A percentile compares a stretch with the other conserved stretches of the same genome.
Conservation (phyloP, 1,284 basidiomycete genomes). For the Golubevia pallescens region DNA sequence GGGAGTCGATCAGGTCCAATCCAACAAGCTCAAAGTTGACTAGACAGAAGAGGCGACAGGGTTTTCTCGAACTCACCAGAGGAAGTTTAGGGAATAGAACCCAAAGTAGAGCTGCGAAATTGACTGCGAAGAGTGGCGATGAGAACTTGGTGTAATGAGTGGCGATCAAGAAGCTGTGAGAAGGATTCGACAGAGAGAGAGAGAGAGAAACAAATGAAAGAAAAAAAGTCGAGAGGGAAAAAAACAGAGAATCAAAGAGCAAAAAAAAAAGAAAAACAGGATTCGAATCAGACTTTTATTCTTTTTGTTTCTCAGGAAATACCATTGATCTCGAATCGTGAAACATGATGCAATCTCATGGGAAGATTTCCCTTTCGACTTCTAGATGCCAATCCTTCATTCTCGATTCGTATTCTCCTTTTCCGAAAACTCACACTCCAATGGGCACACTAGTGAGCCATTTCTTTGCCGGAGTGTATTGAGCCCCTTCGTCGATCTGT, state of each 20-base stretch:
- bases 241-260: neutral
- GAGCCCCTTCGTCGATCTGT: conserved; percentile 97
- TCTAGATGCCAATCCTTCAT: neutral
- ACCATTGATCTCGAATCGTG: too few species aligned
- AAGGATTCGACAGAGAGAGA: neutral
- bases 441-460: conserved; percentile 93
- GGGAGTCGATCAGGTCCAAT: too few species aligned
- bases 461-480: conserved; percentile 98
- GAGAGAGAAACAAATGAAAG: neutral
- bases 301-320: too few species aligned
- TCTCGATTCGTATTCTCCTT: too few species aligned
- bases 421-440: conserved; percentile 75
- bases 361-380: too few species aligned
- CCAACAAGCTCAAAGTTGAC: too few species aligned
- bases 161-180: conserved; percentile 84
- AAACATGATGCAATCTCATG: neutral
- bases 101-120: conserved; percentile 81
- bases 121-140: conserved; percentile 88
- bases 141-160: conserved; percentile 89
- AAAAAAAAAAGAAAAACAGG: neutral
- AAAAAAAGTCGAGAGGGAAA: neutral
- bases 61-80: too few species aligned
- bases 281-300: too few species aligned
- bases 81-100: conserved; percentile 96
- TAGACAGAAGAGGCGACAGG: too few species aligned